Base-by-base conservation (phyloP, 176 grass and related monocot genomes). In the Poa pratensis region DNA sequence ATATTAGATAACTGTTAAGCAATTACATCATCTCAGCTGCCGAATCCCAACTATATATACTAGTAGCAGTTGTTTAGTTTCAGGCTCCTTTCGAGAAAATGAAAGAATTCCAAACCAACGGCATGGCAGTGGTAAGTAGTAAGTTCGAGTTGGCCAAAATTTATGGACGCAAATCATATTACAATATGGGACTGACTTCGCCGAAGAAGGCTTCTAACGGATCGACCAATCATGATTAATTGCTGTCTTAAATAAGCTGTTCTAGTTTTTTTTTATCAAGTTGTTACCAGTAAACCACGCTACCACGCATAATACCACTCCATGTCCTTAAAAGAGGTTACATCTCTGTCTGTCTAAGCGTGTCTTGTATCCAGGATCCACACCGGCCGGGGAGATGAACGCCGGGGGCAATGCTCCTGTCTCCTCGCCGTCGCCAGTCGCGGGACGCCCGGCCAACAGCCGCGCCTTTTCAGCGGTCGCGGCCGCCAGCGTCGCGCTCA, bases 401-500 rank as follows among this genome's bases (percentile, higher is more conserved):
- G 37, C 10, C 49, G 12, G 24, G 4, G 75, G 35, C 83, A 6
- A 20, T 58, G 40, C 54, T 73, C 54, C 69, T 3, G 30, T 39
- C 30, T 58, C 75, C 1, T 60, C 53, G 1, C 51, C 39, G 8
- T 27, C 75, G 52, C 50, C 17, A 3, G 23, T 16, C 2, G 3
- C 42, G 42, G 64, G 26, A 22, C 60, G 23, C 19, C 51, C 19
- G 23, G 0, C 57, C 86, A 37, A 63, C 37, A 35, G 19, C 24
- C 49, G 61, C 13, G 18, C 80, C 3, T 26, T 20, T 5, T 61
- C 86, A 16, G 73, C 80, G 0, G 20, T 90, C 57, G 84, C 82
- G 14, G 78, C 74, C 71, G 42, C 72, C 4, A 87, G 82, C 39
- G 7, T 81, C 55, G 26, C 54, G 52, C 72, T 81, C 82, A 42